Conservation (phyloP, 2,329 filamentous ascomycete genomes). For the Cordyceps fumosorosea region DNA sequence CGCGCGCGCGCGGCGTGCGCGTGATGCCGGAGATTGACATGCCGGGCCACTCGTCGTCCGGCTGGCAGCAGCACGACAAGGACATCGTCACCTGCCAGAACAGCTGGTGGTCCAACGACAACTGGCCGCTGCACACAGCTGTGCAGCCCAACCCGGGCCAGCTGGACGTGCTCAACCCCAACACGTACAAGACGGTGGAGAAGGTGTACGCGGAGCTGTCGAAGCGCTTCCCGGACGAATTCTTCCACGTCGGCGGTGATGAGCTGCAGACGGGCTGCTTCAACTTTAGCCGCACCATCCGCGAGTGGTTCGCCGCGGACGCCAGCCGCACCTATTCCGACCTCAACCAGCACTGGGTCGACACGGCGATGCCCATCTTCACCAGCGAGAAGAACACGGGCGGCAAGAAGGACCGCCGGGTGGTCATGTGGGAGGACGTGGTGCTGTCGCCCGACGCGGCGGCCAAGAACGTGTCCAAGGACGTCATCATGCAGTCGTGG, state of each 20-base stretch:
- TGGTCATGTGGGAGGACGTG: conserved; percentile 54
- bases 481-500: conserved; percentile 49
- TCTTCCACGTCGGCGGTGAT: conserved; percentile 51
- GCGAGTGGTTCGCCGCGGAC: conserved; percentile 43
- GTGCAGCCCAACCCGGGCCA: conserved; percentile 51
- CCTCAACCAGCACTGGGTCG: conserved; percentile 48
- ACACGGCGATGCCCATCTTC: conserved; percentile 45
- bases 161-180: conserved; percentile 48
- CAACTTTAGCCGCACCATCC: conserved; percentile 46
- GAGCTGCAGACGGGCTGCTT: conserved; percentile 47
- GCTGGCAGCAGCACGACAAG: conserved; percentile 50
- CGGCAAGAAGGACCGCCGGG: conserved; percentile 36
- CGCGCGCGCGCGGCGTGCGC: conserved; percentile 48
- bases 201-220: conserved; percentile 49
- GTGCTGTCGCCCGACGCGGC: conserved; percentile 34
- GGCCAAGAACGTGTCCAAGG: conserved; percentile 40
- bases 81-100: conserved; percentile 49
- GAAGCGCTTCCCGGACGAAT: conserved; percentile 41
- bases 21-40: conserved; percentile 57
- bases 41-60: conserved; percentile 50
- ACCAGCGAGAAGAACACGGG: conserved; percentile 16
- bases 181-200: conserved; percentile 46
- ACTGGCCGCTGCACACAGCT: conserved; percentile 45
- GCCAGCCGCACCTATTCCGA: conserved; percentile 40
- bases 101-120: conserved; percentile 56